phyloP scores from a whole-genome alignment of 176 grass and related monocot genomes.

The Canna indica region DNA sequence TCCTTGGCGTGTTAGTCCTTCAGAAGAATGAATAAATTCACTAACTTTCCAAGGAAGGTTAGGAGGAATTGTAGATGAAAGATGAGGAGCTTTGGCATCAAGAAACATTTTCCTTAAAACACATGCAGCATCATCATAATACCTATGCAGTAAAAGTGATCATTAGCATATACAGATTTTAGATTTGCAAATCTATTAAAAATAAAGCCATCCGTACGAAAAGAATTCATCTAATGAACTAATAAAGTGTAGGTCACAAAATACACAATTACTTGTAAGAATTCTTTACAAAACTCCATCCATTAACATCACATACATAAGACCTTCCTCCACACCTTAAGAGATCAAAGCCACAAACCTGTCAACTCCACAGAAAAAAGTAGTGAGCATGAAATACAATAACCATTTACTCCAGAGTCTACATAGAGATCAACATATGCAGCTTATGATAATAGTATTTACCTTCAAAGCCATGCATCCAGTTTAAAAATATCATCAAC shows the following conservation, averaged over 20 bases:
- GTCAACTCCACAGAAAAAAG: constrained; percentile 18
- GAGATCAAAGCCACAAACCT: constrained; percentile 97
- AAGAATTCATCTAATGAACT: background rate
- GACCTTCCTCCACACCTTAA: constrained; percentile 76
- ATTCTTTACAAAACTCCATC: constrained; percentile 98
- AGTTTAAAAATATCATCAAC: too few relatives aligned
- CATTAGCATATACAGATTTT: background rate
- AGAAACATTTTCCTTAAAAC: constrained; percentile 96
- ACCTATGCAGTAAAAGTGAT: constrained; percentile 36
- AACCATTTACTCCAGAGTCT: background rate
- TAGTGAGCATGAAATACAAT: background rate
- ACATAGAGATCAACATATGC: background rate
- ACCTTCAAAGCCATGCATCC: too few relatives aligned
- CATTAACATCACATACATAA: constrained; percentile 99
- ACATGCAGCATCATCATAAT: constrained; percentile 90
- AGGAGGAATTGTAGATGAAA: constrained; percentile 69
- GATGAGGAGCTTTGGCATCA: constrained; percentile 89
- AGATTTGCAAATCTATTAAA: background rate
- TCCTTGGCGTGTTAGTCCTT: constrained; percentile 39
- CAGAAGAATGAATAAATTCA: constrained; percentile 41
- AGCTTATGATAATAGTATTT: background rate
- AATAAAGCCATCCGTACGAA: background rate
- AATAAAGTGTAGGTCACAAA: constrained; percentile 7
- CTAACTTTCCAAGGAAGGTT: constrained; percentile 80
- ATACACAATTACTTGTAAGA: constrained; percentile 66